Conservation (phyloP, 2,329 filamentous ascomycete species). For the Xylaria hypoxylon region DNA sequence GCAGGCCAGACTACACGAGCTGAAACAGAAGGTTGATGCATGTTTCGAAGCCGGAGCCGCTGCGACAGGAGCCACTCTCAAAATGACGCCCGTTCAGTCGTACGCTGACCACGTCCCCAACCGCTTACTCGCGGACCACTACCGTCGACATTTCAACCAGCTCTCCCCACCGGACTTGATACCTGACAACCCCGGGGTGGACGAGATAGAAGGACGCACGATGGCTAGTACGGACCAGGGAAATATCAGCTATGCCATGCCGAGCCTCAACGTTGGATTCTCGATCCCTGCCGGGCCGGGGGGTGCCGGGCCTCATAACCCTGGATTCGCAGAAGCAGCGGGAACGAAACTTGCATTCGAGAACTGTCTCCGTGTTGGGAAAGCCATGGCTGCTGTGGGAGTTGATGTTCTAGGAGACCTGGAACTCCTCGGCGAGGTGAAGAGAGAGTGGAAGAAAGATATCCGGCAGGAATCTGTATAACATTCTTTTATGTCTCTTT, state of each 20-base stretch:
- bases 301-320: constrained; percentile 63
- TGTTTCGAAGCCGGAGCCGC: constrained; percentile 61
- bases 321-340: constrained; percentile 63
- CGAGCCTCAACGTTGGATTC: constrained; percentile 65
- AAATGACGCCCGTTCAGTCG: constrained; percentile 56
- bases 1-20: constrained; percentile 54
- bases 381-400: constrained; percentile 61
- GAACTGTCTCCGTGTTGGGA: constrained; percentile 59
- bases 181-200: constrained; percentile 54
- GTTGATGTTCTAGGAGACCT: constrained; percentile 59
- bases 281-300: constrained; percentile 60
- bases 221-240: constrained; percentile 70
- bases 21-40: constrained; percentile 56
- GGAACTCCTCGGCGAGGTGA: constrained; percentile 57
- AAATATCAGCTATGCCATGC: constrained; percentile 68
- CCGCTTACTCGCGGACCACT: constrained; percentile 58
- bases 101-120: constrained; percentile 70
- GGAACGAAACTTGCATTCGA: constrained; percentile 62
- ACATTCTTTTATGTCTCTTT: not conserved
- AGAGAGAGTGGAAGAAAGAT: constrained; percentile 54
- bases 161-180: constrained; percentile 53
- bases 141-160: constrained; percentile 59
- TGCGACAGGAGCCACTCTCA: constrained; percentile 63
- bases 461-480: constrained; percentile 28
- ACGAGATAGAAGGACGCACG: constrained; percentile 57